Conservation (phyloP, 1,139 yeast genomes). For the Maudiozyma humilis region DNA sequence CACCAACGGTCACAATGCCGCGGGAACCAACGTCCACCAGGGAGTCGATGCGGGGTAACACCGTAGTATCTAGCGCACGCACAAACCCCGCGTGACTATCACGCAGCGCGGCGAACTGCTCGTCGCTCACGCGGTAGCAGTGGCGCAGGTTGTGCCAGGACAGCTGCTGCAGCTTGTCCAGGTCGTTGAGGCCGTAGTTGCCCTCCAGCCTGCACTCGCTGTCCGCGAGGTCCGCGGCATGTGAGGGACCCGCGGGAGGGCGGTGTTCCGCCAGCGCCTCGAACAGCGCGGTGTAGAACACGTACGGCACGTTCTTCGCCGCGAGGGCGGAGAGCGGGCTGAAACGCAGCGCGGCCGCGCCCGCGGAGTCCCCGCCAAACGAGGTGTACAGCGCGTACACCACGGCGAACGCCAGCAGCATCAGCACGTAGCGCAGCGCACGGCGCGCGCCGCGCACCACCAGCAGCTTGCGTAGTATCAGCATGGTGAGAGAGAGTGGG, state of each 20-base stretch:
- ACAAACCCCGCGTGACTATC: constrained; percentile 48
- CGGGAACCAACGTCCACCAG: not conserved
- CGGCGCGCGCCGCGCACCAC: not conserved
- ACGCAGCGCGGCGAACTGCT: constrained; percentile 41
- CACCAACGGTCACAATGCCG: constrained; percentile 59
- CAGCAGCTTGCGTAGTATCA: not conserved
- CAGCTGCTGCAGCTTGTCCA: constrained; percentile 9
- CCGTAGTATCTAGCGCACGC: no score
- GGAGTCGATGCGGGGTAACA: no score
- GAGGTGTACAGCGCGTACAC: not conserved
- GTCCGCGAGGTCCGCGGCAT: no score
- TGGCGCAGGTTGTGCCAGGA: constrained; percentile 16
- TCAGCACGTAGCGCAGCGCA: not conserved
- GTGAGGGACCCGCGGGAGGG: no score
- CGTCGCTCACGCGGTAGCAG: constrained; percentile 35
- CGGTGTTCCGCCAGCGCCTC: constrained; percentile 5
- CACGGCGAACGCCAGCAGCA: not conserved
- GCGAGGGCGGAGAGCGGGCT: not conserved
- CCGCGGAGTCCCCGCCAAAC: not conserved
- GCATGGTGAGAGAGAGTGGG: not conserved
- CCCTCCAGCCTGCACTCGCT: constrained; percentile 9
- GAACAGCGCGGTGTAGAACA: constrained; percentile 8
- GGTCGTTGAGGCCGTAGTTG: constrained; percentile 11
- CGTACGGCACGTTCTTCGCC: not conserved
- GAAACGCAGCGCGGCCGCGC: not conserved